A percentile compares a stretch with the other conserved stretches of the same genome.
phyloP scores from a whole-genome alignment of 352 stramenopile genomes.

The Phytophthora fragariae region DNA sequence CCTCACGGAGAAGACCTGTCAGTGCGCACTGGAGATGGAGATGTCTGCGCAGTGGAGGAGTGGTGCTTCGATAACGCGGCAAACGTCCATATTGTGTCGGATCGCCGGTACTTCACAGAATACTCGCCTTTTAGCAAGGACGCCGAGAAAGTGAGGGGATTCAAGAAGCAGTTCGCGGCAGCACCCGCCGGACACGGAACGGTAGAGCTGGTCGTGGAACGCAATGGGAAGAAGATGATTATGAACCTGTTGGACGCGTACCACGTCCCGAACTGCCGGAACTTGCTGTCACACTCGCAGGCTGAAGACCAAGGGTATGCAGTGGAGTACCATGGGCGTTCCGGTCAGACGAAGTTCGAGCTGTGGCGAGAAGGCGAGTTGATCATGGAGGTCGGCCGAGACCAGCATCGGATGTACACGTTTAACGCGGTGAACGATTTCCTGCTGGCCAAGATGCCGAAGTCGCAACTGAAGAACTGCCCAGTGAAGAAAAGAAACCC shows the following conservation, averaged over 20 bases:
- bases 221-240: too few species aligned
- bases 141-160: not conserved
- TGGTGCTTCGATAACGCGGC: slow-evolving; percentile 26
- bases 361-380: slow-evolving; percentile 5
- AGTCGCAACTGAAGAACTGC: too few species aligned
- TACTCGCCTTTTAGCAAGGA: slow-evolving; percentile 6
- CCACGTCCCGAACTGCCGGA: too few species aligned
- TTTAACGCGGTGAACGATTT: slow-evolving; percentile 5
- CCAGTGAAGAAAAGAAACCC: too few species aligned
- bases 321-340: slow-evolving; percentile 9
- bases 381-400: not conserved
- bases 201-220: not conserved
- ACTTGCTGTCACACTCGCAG: not conserved
- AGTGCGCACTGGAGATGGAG: not conserved
- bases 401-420: slow-evolving; percentile 15
- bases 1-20: too few species aligned
- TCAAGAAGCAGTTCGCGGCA: slow-evolving; percentile 15
- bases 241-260: too few species aligned
- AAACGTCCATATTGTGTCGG: slow-evolving; percentile 11
- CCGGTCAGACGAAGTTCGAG: slow-evolving; percentile 1
- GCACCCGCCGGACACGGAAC: not conserved
- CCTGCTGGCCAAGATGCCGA: not conserved
- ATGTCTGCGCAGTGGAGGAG: not conserved
- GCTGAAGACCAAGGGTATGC: slow-evolving; percentile 18
- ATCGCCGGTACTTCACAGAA: not conserved